Evolutionary conservation across 257 asterid species (phyloP).

Genomic region (Striga asiatica): DNA sequence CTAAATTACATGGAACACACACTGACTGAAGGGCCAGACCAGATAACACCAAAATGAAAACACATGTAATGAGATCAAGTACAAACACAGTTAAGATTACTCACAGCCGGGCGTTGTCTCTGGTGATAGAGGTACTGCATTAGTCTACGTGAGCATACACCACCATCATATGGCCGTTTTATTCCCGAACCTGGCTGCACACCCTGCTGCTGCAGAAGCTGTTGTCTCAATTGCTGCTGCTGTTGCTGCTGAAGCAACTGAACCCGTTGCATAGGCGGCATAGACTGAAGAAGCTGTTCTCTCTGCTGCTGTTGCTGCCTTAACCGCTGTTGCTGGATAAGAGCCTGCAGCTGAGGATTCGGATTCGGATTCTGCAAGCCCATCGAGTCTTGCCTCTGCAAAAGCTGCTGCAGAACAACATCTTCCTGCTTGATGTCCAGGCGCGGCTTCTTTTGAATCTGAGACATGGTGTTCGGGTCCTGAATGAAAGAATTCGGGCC

Average conservation of each 20-base stretch:
- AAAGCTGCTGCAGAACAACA: slow-evolving; percentile 58
- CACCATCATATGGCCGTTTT: slow-evolving; percentile 78
- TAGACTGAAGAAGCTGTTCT: slow-evolving; percentile 67
- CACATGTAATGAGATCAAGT: background rate
- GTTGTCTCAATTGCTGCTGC: slow-evolving; percentile 54
- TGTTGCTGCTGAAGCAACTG: slow-evolving; percentile 78
- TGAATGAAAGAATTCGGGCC: no score
- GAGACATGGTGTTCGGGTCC: no score
- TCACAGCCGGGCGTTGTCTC: slow-evolving; percentile 85
- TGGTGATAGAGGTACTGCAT: slow-evolving; percentile 96
- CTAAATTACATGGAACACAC: no score
- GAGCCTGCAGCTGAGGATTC: slow-evolving; percentile 70
- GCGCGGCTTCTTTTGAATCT: slow-evolving; percentile 89
- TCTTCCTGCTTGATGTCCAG: slow-evolving; percentile 91
- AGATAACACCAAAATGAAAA: slow-evolving; percentile 1
- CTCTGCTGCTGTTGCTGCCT: slow-evolving; percentile 75
- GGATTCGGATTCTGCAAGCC: slow-evolving; percentile 62
- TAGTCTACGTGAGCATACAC: slow-evolving; percentile 86
- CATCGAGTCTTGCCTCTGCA: slow-evolving; percentile 64
- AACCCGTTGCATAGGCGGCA: slow-evolving; percentile 75
- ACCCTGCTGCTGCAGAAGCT: slow-evolving; percentile 60
- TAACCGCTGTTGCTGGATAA: slow-evolving; percentile 76
- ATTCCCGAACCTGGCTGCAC: slow-evolving; percentile 50
- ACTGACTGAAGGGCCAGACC: background rate
- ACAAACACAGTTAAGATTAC: slow-evolving; percentile 26